phyloP scores from a whole-genome alignment of 345 rosid species.

The Cardamine chenopodiifolia region DNA sequence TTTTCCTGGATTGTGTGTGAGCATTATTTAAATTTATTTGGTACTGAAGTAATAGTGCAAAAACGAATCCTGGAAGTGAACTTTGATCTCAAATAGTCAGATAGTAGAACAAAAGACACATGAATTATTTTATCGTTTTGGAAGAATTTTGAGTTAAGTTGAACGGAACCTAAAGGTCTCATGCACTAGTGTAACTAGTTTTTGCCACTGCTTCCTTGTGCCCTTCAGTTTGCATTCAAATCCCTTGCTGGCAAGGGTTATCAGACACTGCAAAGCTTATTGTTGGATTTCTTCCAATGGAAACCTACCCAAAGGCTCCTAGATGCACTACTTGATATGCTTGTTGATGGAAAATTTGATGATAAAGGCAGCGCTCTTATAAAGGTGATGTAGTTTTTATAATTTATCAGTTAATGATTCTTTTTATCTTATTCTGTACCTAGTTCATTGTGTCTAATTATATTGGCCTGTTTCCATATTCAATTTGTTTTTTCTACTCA shows the following conservation, averaged over 20 bases:
- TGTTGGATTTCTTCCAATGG: slow-evolving; percentile 83
- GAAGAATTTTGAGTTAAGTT: slow-evolving; percentile 16
- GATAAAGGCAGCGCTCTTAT: slow-evolving; percentile 60
- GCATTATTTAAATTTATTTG: slow-evolving; percentile 14
- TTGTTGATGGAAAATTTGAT: slow-evolving; percentile 93
- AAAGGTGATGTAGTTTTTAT: slow-evolving; percentile 54
- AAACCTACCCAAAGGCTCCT: slow-evolving; percentile 77
- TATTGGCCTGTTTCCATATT: slow-evolving; percentile 30
- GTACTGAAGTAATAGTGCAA: slow-evolving; percentile 12
- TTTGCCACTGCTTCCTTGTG: slow-evolving; percentile 25
- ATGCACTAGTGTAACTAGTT: slow-evolving; percentile 15
- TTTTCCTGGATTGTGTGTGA: slow-evolving; percentile 4
- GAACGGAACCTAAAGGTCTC: slow-evolving; percentile 5
- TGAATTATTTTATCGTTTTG: neutral
- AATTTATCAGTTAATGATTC: slow-evolving; percentile 15
- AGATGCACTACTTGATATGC: slow-evolving; percentile 92
- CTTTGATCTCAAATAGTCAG: slow-evolving; percentile 18
- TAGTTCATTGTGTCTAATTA: slow-evolving; percentile 39
- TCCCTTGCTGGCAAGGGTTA: slow-evolving; percentile 93
- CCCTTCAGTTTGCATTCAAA: slow-evolving; percentile 76
- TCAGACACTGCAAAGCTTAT: slow-evolving; percentile 85
- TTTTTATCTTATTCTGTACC: neutral
- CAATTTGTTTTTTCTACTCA: slow-evolving; percentile 45
- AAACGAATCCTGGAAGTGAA: slow-evolving; percentile 8
- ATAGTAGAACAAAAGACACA: slow-evolving; percentile 14